Base-by-base conservation (phyloP, 2,329 filamentous ascomycete genomes). In the Stagonosporopsis chrysanthemi region DNA sequence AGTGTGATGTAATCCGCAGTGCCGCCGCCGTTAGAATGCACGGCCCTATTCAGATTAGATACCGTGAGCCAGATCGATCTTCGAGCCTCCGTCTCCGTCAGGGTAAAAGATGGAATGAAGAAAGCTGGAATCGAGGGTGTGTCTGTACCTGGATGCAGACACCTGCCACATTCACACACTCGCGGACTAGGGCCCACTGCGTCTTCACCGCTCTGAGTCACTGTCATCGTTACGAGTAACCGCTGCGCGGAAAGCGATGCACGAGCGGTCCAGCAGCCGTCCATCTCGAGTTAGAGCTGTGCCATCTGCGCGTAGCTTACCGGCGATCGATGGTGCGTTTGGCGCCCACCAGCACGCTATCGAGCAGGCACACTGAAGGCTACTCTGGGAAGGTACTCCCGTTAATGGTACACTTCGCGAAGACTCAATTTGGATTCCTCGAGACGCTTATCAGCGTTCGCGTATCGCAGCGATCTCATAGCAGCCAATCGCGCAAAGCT, bases 191-290 rank as follows among this genome's bases (percentile, higher is more conserved):
- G 43, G 58, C 39, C 61, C 57, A 50, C 57, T 52, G 57, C 12
- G 24, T 26, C 29, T 52, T 62, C 62, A 66, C 64, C 64, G 64
- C 62, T 63, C 58, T 60, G 59, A 60, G 59, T 64, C 61, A 62
- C 61, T 52, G 15, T 35, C 48, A 40, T 47, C 28, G 39, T 38
- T 38, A 24, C 48, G 28, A 48, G 39, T 38, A 39, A 58, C 40
- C 36, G 59, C 52, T 48, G 52, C 52, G 47, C 59, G 55, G 39
- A 42, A 26, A 17, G 42, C 39, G 36, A 45, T 52, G 55, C 59
- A 61, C 56, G 52, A 53, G 56, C 52, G 35, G 40, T 54, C 35
- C 56, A 59, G 52, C 44, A 57, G 40, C 26, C 48, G 43, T 31
- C 54, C 54, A 40, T 44, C 22, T 57, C 31, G 40, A 52, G 54